Evolutionary conservation across 2,329 filamentous ascomycete genomes (phyloP).

Genomic region (Didymella exigua): DNA sequence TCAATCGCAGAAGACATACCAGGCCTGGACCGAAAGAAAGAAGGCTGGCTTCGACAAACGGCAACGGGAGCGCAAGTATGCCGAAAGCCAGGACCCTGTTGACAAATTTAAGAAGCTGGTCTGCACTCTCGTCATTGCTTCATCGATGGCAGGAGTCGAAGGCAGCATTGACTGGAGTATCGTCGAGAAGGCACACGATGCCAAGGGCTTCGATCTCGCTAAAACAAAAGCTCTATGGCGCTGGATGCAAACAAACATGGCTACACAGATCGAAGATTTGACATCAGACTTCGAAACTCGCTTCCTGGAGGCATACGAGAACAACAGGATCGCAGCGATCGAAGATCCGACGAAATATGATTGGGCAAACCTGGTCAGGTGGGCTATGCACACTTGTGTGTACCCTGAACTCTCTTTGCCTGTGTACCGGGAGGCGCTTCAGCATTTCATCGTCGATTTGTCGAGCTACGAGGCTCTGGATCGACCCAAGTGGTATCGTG

Average conservation of each 20-base stretch:
- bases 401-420: constrained; percentile 38
- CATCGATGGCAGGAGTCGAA: constrained; percentile 44
- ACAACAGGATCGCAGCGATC: constrained; percentile 64
- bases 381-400: constrained; percentile 61
- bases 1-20: constrained; percentile 8
- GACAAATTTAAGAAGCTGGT: constrained; percentile 41
- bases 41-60: constrained; percentile 16
- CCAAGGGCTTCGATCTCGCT: constrained; percentile 40
- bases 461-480: constrained; percentile 37
- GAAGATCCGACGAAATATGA: constrained; percentile 69
- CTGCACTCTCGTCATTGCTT: constrained; percentile 39
- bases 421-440: constrained; percentile 24
- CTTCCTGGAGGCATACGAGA: constrained; percentile 70
- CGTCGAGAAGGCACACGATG: constrained; percentile 48
- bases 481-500: constrained; percentile 35
- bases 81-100: constrained; percentile 24
- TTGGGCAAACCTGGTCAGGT: constrained; percentile 69
- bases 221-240: constrained; percentile 48
- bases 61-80: constrained; percentile 24
- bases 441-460: constrained; percentile 33
- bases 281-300: constrained; percentile 68
- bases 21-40: constrained; percentile 23
- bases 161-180: constrained; percentile 51
- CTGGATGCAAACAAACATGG: constrained; percentile 42
- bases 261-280: constrained; percentile 59